Evolutionary conservation across 164 flowering plant species (phyloP).

Genomic region (Dillenia turbinata): DNA sequence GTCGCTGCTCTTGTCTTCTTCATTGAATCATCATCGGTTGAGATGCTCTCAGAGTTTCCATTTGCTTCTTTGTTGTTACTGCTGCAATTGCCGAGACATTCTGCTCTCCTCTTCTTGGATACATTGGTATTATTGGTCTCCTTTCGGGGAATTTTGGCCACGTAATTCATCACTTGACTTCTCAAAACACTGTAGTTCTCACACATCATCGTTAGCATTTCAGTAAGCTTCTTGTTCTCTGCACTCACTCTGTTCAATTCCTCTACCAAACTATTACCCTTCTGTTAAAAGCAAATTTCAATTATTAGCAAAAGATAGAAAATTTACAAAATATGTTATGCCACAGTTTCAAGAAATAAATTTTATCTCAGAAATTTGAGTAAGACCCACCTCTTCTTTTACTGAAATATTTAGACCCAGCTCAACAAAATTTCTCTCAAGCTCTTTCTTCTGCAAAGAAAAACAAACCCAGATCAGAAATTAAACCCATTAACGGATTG

Average conservation of each 20-base stretch:
- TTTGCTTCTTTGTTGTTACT: conserved; percentile 1
- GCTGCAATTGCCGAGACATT: conserved; percentile 16
- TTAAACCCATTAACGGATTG: too few relatives aligned
- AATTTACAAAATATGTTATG: not conserved
- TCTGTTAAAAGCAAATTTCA: not conserved
- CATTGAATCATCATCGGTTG: too few relatives aligned
- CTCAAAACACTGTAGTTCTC: conserved; percentile 53
- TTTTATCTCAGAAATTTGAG: not conserved
- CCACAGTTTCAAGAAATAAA: conserved; percentile 1
- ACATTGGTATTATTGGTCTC: conserved; percentile 10
- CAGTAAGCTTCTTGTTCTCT: conserved; percentile 58
- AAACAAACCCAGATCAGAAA: not conserved
- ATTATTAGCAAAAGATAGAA: too few relatives aligned
- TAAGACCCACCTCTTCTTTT: conserved; percentile 33
- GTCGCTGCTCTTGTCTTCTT: too few relatives aligned
- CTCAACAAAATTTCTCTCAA: conserved; percentile 15
- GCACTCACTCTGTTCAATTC: conserved; percentile 45
- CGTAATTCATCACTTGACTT: conserved; percentile 37
- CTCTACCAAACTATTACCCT: conserved; percentile 36
- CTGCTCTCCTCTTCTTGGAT: conserved; percentile 44
- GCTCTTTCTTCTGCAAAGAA: conserved; percentile 8
- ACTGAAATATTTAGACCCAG: conserved; percentile 20
- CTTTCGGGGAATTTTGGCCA: conserved; percentile 27
- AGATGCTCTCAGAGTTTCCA: conserved; percentile 25
- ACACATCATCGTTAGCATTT: conserved; percentile 46